Conservation (phyloP, 306 rosid species). For the Citrullus amarus region DNA sequence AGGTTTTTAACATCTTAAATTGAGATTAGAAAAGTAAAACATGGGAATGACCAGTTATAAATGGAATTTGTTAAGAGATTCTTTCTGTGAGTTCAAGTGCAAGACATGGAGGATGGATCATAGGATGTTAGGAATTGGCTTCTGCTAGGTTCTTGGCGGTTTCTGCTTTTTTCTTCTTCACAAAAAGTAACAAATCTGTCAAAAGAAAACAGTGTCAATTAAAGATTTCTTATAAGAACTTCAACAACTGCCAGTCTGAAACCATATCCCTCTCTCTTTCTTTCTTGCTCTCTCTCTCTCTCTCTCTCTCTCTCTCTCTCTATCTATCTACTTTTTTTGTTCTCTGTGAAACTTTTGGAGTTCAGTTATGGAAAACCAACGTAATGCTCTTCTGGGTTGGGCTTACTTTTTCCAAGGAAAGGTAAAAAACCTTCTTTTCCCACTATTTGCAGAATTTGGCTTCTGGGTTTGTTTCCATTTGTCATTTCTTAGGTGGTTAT, state of each 20-base stretch:
- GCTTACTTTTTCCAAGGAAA: constrained; percentile 6
- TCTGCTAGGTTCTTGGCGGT: constrained; percentile 30
- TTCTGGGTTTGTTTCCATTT: background rate
- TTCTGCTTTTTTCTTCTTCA: constrained; percentile 28
- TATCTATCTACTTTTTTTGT: background rate
- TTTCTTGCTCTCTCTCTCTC: background rate
- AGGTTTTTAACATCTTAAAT: background rate
- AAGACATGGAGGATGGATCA: background rate
- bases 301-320: constrained; percentile 8
- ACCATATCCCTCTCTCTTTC: background rate
- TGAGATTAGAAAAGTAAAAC: background rate
- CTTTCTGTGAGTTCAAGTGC: background rate
- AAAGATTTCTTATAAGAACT: constrained; percentile 5
- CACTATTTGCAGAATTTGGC: constrained; percentile 9
- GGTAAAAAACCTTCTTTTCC: background rate
- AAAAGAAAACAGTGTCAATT: background rate
- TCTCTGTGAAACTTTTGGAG: constrained; percentile 11
- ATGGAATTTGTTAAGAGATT: background rate
- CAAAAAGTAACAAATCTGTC: constrained; percentile 15
- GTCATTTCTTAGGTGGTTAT: background rate
- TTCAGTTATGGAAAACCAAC: constrained; percentile 53
- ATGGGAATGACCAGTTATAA: background rate
- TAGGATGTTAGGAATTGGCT: constrained; percentile 15
- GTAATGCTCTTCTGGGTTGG: constrained; percentile 12
- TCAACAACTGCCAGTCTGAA: background rate